phyloP scores from a whole-genome alignment of 768 basidiomycete species.

The Galerina sulciceps region DNA sequence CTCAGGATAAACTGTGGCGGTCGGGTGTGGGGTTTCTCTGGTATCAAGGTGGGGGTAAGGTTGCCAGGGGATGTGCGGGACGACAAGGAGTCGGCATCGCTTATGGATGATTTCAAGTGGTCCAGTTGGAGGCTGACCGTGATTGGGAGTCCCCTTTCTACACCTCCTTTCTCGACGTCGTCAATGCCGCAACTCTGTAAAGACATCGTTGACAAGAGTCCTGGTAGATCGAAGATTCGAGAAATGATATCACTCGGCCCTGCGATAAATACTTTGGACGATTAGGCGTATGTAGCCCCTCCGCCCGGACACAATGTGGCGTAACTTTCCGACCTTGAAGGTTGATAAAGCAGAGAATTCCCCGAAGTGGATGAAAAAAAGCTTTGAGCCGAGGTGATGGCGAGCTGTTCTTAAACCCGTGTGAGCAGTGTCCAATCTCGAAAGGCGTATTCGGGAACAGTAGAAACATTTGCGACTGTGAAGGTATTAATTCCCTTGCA shows the following conservation, averaged over 20 bases:
- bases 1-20: constrained; percentile 1
- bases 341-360: constrained; percentile 40
- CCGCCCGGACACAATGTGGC: constrained; percentile 30
- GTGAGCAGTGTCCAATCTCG: constrained; percentile 2
- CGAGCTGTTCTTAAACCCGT: constrained; percentile 24
- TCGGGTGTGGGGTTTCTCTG: constrained; percentile 2
- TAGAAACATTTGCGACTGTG: no score
- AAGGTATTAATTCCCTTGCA: not conserved
- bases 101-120: constrained; percentile 8
- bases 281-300: constrained; percentile 18
- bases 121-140: constrained; percentile 21
- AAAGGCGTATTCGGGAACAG: no score
- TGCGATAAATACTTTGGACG: constrained; percentile 28
- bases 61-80: constrained; percentile 1
- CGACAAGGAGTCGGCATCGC: constrained; percentile 1
- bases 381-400: constrained; percentile 41
- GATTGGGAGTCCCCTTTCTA: constrained; percentile 29
- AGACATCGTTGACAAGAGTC: constrained; percentile 18
- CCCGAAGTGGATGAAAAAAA: constrained; percentile 34
- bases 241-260: constrained; percentile 3
- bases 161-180: constrained; percentile 43
- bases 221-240: constrained; percentile 9
- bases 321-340: constrained; percentile 29
- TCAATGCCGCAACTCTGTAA: constrained; percentile 29
- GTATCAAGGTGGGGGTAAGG: not conserved